Conservation (phyloP, 1,139 yeast species). For the Yarrowia galli region DNA sequence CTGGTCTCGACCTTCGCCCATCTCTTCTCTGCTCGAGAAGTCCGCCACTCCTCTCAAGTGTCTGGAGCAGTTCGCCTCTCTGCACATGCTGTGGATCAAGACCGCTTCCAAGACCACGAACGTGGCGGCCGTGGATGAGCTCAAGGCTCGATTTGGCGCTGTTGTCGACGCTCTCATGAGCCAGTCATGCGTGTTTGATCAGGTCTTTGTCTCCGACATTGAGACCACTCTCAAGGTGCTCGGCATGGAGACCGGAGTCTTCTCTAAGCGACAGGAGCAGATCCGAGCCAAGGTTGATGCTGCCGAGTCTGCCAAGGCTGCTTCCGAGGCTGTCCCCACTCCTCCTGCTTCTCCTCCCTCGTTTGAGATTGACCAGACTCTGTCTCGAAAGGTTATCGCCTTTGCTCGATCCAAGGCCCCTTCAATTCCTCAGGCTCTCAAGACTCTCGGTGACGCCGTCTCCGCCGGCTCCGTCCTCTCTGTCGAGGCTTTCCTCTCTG, state of each 20-base stretch:
- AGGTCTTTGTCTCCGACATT: constrained; percentile 23
- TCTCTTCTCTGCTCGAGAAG: constrained; percentile 8
- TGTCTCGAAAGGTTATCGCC: constrained; percentile 24
- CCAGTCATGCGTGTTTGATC: constrained; percentile 16
- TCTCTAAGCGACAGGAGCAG: constrained; percentile 20
- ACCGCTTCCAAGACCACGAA: constrained; percentile 33
- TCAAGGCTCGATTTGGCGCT: constrained; percentile 32
- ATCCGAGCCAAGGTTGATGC: constrained; percentile 3
- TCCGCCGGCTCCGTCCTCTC: constrained; percentile 1
- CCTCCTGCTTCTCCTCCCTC: constrained; percentile 16
- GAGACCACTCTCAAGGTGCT: constrained; percentile 35
- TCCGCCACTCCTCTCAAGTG: constrained; percentile 20
- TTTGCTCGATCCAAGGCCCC: constrained; percentile 22
- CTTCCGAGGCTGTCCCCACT: neutral
- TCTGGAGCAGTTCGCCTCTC: constrained; percentile 26
- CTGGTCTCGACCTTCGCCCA: constrained; percentile 10
- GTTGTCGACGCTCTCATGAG: constrained; percentile 27
- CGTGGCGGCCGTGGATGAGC: constrained; percentile 29
- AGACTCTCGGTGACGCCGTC: constrained; percentile 6
- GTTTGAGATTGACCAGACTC: neutral
- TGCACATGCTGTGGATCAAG: constrained; percentile 35
- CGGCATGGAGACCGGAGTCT: constrained; percentile 11
- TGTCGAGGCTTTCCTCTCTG: constrained; percentile 6
- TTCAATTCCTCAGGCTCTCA: constrained; percentile 19
- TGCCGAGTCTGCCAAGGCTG: neutral